Base-by-base conservation (phyloP, 2,329 filamentous ascomycete species). In the Beauveria asiatica region DNA sequence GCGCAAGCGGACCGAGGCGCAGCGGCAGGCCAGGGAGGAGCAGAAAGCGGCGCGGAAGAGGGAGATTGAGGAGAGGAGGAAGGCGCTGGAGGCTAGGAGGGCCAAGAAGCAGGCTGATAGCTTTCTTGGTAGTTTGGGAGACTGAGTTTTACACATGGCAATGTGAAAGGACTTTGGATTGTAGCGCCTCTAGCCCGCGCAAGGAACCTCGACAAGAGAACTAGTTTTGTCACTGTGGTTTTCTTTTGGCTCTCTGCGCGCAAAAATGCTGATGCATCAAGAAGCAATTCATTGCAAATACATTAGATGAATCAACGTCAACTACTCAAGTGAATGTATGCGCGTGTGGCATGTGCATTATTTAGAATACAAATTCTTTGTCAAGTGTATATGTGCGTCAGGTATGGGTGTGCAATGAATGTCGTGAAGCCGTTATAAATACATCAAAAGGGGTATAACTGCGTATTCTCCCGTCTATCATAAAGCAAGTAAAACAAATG, bases 21-120 rank as follows among this genome's bases (percentile, higher is more conserved):
- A 82, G 66, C 78, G 88, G 61, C 67, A 74, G 62, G 79, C 79
- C 65, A 76, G 79, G 63, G 80, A 83, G 65, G 80, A 80, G 64
- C 80, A 81, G 67, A 82, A 79, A 69, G 81, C 82, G 65, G 79
- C 77, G 66, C 78, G 86, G 69, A 80, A 79, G 66, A 76, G 74
- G 65, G 82, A 87, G 68, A 82, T 90, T 65, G 87, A 89, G 79
- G 78, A 76, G 68, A 70, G 87, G 66, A 81, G 83, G 69, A 78
- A 76, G 68, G 81, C 83, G 65, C 82, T 90, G 66, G 84, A 85
- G 75, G 76, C 75, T 65, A 76, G 78, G 66, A 77, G 83, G 70
- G 83, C 82, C 33, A 86, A 84, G 73, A 86, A 83, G 67, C 80
- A 88, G 72, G 89, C 89, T 39, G 88, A 90, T 66, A 82, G 76